phyloP scores from a whole-genome alignment of 2,329 filamentous ascomycete genomes.

The Calonectria crousiana region DNA sequence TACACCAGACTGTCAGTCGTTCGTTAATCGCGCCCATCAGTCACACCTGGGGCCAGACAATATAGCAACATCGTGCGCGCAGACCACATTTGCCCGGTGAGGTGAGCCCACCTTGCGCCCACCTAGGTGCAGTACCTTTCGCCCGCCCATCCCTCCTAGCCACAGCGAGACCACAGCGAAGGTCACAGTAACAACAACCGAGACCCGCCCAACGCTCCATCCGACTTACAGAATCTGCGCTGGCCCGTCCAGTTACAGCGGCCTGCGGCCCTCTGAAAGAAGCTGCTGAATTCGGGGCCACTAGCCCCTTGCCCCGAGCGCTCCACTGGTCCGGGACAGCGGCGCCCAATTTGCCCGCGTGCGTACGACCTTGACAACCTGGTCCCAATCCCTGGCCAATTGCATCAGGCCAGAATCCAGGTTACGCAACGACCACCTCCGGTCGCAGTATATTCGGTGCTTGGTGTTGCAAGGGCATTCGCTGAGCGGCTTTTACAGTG shows the following conservation, averaged over 20 bases:
- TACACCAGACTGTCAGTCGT: slow-evolving; percentile 13
- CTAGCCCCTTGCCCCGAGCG: slow-evolving; percentile 41
- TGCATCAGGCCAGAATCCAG: slow-evolving; percentile 46
- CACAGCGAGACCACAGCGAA: slow-evolving; percentile 12
- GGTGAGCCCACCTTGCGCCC: slow-evolving; percentile 39
- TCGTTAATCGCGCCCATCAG: slow-evolving; percentile 18
- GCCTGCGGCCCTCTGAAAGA: neutral
- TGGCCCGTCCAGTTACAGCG: slow-evolving; percentile 8
- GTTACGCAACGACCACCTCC: slow-evolving; percentile 40
- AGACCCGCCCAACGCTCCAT: slow-evolving; percentile 17
- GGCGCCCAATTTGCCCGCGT: slow-evolving; percentile 43
- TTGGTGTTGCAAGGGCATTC: slow-evolving; percentile 29
- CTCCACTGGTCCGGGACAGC: slow-evolving; percentile 45
- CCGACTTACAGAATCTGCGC: slow-evolving; percentile 10
- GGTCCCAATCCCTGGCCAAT: slow-evolving; percentile 37
- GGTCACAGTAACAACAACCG: slow-evolving; percentile 19
- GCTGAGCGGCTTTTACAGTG: slow-evolving; percentile 16
- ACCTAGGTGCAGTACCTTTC: slow-evolving; percentile 23
- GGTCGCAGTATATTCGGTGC: slow-evolving; percentile 23
- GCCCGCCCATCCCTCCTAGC: slow-evolving; percentile 17
- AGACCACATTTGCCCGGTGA: slow-evolving; percentile 36
- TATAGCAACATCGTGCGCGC: slow-evolving; percentile 19
- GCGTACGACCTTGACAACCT: slow-evolving; percentile 27
- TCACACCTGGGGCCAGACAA: slow-evolving; percentile 6
- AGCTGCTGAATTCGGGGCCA: slow-evolving; percentile 22